phyloP scores from a whole-genome alignment of 2,329 filamentous ascomycete genomes.

The Claviceps purpurea region DNA sequence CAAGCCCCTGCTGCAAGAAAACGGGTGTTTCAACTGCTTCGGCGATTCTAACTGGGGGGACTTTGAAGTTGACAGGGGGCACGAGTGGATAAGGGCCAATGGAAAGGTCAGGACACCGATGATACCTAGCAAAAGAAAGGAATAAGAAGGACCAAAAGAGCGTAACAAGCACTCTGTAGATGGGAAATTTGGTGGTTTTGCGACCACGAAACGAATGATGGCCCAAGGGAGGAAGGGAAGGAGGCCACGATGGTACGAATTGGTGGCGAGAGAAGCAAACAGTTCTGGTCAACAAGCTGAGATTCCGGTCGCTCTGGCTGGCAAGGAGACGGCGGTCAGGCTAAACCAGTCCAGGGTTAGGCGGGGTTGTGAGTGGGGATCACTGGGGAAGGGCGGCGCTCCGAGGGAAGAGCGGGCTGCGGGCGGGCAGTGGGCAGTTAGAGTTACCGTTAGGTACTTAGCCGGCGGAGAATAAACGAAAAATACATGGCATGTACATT shows the following conservation, averaged over 20 bases:
- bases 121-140: too few relatives aligned
- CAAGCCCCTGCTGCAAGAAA: conserved; percentile 1
- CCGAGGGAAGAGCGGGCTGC: neutral
- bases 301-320: neutral
- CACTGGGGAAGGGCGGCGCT: neutral
- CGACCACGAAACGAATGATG: neutral
- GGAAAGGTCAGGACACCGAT: neutral
- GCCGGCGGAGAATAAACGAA: too few relatives aligned
- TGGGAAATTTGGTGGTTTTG: neutral
- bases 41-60: neutral
- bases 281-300: neutral
- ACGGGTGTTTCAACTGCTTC: neutral
- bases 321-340: neutral
- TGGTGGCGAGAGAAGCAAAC: neutral
- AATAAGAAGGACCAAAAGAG: neutral
- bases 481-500: too few relatives aligned
- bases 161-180: neutral
- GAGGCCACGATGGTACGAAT: neutral
- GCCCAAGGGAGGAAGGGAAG: too few relatives aligned
- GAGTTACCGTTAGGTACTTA: too few relatives aligned
- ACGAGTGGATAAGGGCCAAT: neutral
- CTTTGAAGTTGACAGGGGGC: neutral
- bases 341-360: neutral
- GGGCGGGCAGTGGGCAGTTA: neutral
- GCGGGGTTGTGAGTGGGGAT: neutral